These are phyloP conservation scores for Microsporum canis DNA, from an alignment of 2,329 filamentous ascomycete species.

Conservation along the genomic window DNA sequence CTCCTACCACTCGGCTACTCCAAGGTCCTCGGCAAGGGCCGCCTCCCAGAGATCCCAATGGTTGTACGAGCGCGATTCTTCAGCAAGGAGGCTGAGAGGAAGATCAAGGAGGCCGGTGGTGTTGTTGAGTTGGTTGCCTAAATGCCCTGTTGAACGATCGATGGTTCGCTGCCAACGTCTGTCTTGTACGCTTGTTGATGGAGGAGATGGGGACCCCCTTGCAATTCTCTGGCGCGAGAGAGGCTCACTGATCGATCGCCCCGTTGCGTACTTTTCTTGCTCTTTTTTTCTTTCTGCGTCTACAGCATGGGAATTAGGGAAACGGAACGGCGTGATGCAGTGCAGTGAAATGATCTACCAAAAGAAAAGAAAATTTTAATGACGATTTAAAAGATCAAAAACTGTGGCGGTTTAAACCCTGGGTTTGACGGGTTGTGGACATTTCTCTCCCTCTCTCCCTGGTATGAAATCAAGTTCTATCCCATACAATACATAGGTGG, in stretches of 20 bases:
- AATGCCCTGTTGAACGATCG: conserved; percentile 19
- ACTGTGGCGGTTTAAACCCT: not conserved
- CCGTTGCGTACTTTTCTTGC: not conserved
- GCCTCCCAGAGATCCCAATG: conserved; percentile 81
- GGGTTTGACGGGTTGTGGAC: not conserved
- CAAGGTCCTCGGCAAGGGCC: conserved; percentile 97
- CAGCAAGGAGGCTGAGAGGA: conserved; percentile 91
- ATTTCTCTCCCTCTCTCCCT: not conserved
- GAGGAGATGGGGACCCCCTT: not conserved
- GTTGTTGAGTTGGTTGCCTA: conserved; percentile 92
- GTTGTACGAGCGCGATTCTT: conserved; percentile 94
- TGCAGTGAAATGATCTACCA: not conserved
- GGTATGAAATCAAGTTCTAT: not conserved
- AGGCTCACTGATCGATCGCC: not conserved
- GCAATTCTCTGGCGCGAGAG: not conserved
- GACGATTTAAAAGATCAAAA: not conserved
- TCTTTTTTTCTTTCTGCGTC: conserved; percentile 1
- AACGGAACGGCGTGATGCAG: not conserved
- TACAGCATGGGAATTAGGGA: not conserved
- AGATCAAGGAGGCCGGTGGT: conserved; percentile 97
- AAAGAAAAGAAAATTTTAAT: not conserved
- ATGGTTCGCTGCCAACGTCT: not conserved
- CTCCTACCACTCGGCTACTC: conserved; percentile 94
- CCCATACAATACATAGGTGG: not conserved
- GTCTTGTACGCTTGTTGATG: not conserved